Base-by-base conservation (phyloP, 257 asterid species). In the Euphrasia confusa region DNA sequence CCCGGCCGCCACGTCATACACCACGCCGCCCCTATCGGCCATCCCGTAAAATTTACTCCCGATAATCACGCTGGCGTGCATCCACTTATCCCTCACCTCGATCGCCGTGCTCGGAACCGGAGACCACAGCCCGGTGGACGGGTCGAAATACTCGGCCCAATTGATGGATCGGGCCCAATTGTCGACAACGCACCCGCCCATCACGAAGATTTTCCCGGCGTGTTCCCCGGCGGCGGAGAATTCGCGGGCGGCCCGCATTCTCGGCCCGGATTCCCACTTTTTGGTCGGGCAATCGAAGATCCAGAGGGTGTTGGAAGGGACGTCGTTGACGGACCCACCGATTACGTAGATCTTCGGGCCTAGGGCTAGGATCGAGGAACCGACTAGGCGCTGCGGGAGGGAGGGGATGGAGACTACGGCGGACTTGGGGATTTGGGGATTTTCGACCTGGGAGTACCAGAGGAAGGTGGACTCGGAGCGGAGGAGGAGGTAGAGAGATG, bases 1-100 rank as follows among this genome's bases (percentile, higher is more conserved):
- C 52, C 80, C 82, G 1, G 54, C 35, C 21, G 56, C 82, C 0
- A 75, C 76, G 54, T 92, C 86, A n/a, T 80, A 87, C 44, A 89
- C 95, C 70, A 92, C 86, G 7, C 95, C 98, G n/a, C 98, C 97
- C 61, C 96, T 80, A 67, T 88, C 98, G 7, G 95, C 97, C 97
- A 92, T 83, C 0, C 90, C 95, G 27, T 84, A 92, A 5, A 92
- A 57, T 45, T 37, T 89, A 14, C 70, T 72, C 35, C 81, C 92
- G 2, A 89, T 70, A 62, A 92, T 71, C 2, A 95, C 90, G 42
- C 93, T 84, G 3, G 90, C 97, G 78, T 88, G 97, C 97, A 92
- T 92, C 98, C 98, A 86, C 58, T 86, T 92, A 45, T 81, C 90
- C 87, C 92, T 84, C 52, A 84, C 71, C 74, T 88, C 97, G 63